Conservation (phyloP, 2,329 filamentous ascomycete genomes). For the Alternaria infectoria region DNA sequence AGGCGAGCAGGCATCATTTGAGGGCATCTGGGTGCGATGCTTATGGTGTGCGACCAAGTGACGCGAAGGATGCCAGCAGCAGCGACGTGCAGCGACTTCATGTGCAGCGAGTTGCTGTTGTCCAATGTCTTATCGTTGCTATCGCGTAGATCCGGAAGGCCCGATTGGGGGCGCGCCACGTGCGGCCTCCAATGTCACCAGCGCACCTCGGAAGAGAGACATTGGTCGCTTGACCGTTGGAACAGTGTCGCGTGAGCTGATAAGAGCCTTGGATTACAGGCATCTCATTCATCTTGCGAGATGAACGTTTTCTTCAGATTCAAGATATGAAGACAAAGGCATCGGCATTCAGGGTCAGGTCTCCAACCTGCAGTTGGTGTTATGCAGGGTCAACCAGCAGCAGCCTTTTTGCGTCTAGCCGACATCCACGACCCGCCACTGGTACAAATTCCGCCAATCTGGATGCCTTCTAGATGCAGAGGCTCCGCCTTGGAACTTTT, state of each 20-base stretch:
- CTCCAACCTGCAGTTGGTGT: slow-evolving; percentile 13
- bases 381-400: slow-evolving; percentile 37
- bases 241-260: slow-evolving; percentile 21
- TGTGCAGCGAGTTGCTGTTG: slow-evolving; percentile 6
- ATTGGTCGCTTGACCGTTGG: slow-evolving; percentile 24
- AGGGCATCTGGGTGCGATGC: background rate
- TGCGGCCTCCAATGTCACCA: slow-evolving; percentile 23
- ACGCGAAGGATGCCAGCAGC: slow-evolving; percentile 6
- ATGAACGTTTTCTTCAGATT: background rate
- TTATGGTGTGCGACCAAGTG: slow-evolving; percentile 2
- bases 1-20: background rate
- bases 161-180: slow-evolving; percentile 19
- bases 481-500: slow-evolving; percentile 3
- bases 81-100: background rate
- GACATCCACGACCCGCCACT: background rate
- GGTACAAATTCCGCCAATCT: slow-evolving; percentile 13
- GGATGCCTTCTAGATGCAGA: slow-evolving; percentile 1
- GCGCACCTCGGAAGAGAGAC: slow-evolving; percentile 11
- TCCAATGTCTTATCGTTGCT: slow-evolving; percentile 20
- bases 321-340: background rate
- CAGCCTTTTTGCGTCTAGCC: slow-evolving; percentile 12
- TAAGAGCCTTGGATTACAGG: background rate
- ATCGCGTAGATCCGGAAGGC: background rate
- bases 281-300: background rate
- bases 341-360: slow-evolving; percentile 8